Base-by-base conservation (phyloP, 1,284 basidiomycete genomes). In the Apiotrichum veenhuisii region DNA sequence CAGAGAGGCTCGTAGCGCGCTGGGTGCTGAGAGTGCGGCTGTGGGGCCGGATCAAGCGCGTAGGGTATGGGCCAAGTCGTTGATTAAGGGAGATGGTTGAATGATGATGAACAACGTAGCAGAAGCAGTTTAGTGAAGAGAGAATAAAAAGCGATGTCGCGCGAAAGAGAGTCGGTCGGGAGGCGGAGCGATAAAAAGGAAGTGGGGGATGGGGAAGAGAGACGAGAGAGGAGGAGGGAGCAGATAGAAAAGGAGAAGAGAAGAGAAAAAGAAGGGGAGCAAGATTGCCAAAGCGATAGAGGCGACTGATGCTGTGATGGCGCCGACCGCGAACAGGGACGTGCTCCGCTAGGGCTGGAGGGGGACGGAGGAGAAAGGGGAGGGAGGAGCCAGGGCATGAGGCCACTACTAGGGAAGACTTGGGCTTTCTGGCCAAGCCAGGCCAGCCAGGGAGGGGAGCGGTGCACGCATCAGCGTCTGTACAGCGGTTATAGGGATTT, bases 391-490 rank as follows among this genome's bases (percentile, higher is more conserved):
- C n/a, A n/a, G n/a, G n/a, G n/a, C n/a, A n/a, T n/a, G n/a, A n/a
- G n/a, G n/a, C n/a, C n/a, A n/a, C n/a, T n/a, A n/a, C n/a, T n/a
- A n/a, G n/a, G n/a, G n/a, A n/a, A n/a, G n/a, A n/a, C n/a, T n/a
- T n/a, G n/a, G n/a, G n/a, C n/a, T n/a, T n/a, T n/a, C n/a, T n/a
- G n/a, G n/a, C n/a, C n/a, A n/a, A n/a, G 9, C 38, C 36, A 27
- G 48, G 45, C 9, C 51, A 57, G 51, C 40, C 27, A 38, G 26
- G 45, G 40, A 23, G 33, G 44, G n/a, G n/a, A n/a, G n/a, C n/a
- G n/a, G n/a, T n/a, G n/a, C n/a, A n/a, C n/a, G n/a, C n/a, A n/a
- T n/a, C n/a, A n/a, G n/a, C n/a, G n/a, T n/a, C n/a, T n/a, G n/a
- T n/a, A n/a, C n/a, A n/a, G n/a, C n/a, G n/a, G n/a, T n/a, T n/a